Evolutionary conservation across 2,329 filamentous ascomycete genomes (phyloP).

Genomic region (Fusarium sambucinum): DNA sequence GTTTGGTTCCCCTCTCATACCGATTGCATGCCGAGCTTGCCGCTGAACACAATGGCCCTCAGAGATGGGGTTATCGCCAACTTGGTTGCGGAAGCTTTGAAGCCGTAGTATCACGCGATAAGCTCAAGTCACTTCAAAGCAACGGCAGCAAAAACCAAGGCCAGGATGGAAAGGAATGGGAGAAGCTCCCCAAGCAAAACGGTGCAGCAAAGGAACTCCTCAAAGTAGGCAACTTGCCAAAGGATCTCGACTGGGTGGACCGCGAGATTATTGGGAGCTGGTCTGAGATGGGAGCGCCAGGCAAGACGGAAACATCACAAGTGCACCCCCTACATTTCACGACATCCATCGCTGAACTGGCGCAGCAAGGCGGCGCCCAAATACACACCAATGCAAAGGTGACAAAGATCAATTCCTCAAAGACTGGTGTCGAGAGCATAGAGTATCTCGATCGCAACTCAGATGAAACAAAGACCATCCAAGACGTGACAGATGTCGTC

Average conservation of each 20-base stretch:
- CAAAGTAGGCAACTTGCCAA: slow-evolving; percentile 73
- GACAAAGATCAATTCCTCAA: slow-evolving; percentile 70
- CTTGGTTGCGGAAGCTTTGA: slow-evolving; percentile 76
- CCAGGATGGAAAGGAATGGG: slow-evolving; percentile 62
- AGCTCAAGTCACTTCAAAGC: slow-evolving; percentile 50
- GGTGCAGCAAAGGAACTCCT: slow-evolving; percentile 60
- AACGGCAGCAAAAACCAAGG: slow-evolving; percentile 16
- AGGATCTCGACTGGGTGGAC: slow-evolving; percentile 87
- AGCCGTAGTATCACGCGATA: slow-evolving; percentile 54
- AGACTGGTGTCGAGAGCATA: slow-evolving; percentile 69
- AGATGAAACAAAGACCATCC: slow-evolving; percentile 53
- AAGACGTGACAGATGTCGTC: slow-evolving; percentile 65
- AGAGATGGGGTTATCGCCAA: slow-evolving; percentile 87
- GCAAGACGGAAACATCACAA: slow-evolving; percentile 84
- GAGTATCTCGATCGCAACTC: slow-evolving; percentile 66
- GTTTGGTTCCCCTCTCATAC: slow-evolving; percentile 88
- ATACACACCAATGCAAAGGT: slow-evolving; percentile 76
- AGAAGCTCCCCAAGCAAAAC: slow-evolving; percentile 72
- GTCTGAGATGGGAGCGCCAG: slow-evolving; percentile 80
- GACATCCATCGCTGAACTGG: slow-evolving; percentile 81
- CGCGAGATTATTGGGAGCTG: slow-evolving; percentile 75
- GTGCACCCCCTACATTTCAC: slow-evolving; percentile 95
- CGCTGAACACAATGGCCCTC: slow-evolving; percentile 81
- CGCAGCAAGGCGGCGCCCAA: slow-evolving; percentile 74
- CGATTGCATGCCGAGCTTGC: slow-evolving; percentile 85